Base-by-base conservation (phyloP, 2,329 filamentous ascomycete genomes). In the Apiospora kogelbergensis region DNA sequence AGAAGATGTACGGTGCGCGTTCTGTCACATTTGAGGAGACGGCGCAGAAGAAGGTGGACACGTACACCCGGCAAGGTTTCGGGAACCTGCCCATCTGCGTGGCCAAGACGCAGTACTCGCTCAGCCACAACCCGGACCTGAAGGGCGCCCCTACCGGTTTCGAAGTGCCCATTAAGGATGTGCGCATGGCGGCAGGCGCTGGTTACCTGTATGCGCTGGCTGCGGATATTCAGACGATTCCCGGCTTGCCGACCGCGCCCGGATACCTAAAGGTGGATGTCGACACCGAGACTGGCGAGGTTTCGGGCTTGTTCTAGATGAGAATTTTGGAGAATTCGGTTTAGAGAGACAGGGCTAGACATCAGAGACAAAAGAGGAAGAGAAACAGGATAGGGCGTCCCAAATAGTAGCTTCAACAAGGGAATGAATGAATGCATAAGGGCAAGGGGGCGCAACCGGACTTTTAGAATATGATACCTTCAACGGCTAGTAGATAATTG, bases 171-270 rank as follows among this genome's bases (percentile, higher is more conserved):
- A 97, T 99, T 75, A 87, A 95, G 70, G 96, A 99, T 78, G 95
- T 99, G 46, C 87, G 95, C 71, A 90, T 99, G 86, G 96, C 96
- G 37, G 95, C 95, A 70, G 96, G 96, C 77, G 96, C 94, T 71
- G 96, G 96, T 72, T 97, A 97, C 80, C 83, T 97, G 87, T 93
- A 82, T 76, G 96, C 96, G 7, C 87, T 98, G 71, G 96, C 96
- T 67, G 96, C 96, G 17, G 96, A 99, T 78, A 98, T 99, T 73
- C 96, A 98, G 85, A 99, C 96, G 1, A 99, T 99, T 72, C 96
- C 96, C 17, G 96, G 96, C 71, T 85, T 99, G 72, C 95, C 95
- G 11, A 98, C 96, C 10, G 95, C 95, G 24, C 96, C 95, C 10
- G 96, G 96, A 13, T 98, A 98, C 79, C 85, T 98, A 71, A 98